Evolutionary conservation across 2,329 filamentous ascomycete species (phyloP).

Genomic region (Periconia digitata): DNA sequence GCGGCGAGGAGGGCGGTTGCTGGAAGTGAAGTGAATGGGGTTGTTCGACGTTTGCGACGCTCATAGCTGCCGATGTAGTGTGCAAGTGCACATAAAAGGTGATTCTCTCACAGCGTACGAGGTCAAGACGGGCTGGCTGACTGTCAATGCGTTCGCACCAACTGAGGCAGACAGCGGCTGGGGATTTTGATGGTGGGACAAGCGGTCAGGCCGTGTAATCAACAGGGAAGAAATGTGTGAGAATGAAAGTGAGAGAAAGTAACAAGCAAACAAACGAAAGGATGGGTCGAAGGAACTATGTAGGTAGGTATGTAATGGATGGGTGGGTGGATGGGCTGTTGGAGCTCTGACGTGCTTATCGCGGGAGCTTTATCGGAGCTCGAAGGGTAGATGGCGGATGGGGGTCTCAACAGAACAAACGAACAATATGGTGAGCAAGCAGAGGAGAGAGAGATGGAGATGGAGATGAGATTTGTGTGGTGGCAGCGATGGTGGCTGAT

Average conservation of each 20-base stretch:
- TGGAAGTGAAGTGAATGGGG: conserved; percentile 40
- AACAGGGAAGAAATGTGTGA: neutral
- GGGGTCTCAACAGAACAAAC: neutral
- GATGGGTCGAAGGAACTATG: too few relatives aligned
- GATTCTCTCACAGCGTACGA: neutral
- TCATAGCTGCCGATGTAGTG: conserved; percentile 34
- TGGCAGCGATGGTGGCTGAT: too few relatives aligned
- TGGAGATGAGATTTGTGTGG: too few relatives aligned
- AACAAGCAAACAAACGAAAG: neutral
- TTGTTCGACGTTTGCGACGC: conserved; percentile 42
- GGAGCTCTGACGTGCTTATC: conserved; percentile 2
- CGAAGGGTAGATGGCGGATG: neutral
- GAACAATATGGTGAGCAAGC: neutral
- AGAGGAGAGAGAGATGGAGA: neutral
- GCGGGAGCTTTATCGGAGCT: conserved; percentile 5
- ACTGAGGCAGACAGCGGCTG: neutral
- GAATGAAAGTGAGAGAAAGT: neutral
- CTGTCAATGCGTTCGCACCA: neutral
- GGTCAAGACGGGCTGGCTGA: neutral
- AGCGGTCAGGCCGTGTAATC: neutral
- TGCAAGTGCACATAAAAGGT: conserved; percentile 6
- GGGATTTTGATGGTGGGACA: too few relatives aligned
- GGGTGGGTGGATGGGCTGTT: neutral
- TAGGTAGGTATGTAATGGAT: too few relatives aligned
- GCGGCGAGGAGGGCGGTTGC: conserved; percentile 35